phyloP scores from a whole-genome alignment of 371 early-diverging fungal species.

The Capillidium heterosporum region DNA sequence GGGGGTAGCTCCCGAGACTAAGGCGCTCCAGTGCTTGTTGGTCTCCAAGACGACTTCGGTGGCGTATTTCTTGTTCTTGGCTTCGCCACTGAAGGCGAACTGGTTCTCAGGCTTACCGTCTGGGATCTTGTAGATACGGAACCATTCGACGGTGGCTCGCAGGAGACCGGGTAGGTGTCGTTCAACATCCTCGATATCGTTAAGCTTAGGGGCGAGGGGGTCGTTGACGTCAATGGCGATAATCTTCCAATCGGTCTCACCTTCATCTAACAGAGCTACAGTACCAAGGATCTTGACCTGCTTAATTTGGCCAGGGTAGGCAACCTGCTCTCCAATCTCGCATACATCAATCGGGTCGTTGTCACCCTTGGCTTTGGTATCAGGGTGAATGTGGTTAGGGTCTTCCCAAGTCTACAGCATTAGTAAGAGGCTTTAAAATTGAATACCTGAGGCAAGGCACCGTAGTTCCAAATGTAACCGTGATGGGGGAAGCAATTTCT shows the following conservation, averaged over 20 bases:
- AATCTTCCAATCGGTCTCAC: slow-evolving; percentile 99
- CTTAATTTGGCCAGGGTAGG: slow-evolving; percentile 88
- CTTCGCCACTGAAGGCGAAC: slow-evolving; percentile 92
- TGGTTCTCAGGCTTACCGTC: slow-evolving; percentile 97
- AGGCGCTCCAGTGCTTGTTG: slow-evolving; percentile 85
- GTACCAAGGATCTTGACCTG: slow-evolving; percentile 96
- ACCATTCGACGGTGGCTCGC: slow-evolving; percentile 94
- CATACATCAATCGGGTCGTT: slow-evolving; percentile 97
- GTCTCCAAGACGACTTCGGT: slow-evolving; percentile 80
- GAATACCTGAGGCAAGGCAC: slow-evolving; percentile 83
- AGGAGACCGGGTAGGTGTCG: slow-evolving; percentile 86
- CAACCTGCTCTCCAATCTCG: slow-evolving; percentile 91
- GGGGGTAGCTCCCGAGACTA: slow-evolving; percentile 48
- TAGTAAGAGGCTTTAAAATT: not conserved
- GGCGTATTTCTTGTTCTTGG: slow-evolving; percentile 81
- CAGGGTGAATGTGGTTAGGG: slow-evolving; percentile 63
- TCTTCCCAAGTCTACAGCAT: slow-evolving; percentile 91
- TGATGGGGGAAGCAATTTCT: slow-evolving; percentile 99
- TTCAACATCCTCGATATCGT: slow-evolving; percentile 95
- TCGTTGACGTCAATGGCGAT: slow-evolving; percentile 92
- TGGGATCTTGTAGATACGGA: slow-evolving; percentile 98
- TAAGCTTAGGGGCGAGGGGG: slow-evolving; percentile 77
- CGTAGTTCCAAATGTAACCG: slow-evolving; percentile 99
- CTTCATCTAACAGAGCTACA: slow-evolving; percentile 95
- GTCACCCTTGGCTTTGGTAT: slow-evolving; percentile 86